Evolutionary conservation across 371 early-diverging fungal species (phyloP).

Genomic region (Mortierella sp.): DNA sequence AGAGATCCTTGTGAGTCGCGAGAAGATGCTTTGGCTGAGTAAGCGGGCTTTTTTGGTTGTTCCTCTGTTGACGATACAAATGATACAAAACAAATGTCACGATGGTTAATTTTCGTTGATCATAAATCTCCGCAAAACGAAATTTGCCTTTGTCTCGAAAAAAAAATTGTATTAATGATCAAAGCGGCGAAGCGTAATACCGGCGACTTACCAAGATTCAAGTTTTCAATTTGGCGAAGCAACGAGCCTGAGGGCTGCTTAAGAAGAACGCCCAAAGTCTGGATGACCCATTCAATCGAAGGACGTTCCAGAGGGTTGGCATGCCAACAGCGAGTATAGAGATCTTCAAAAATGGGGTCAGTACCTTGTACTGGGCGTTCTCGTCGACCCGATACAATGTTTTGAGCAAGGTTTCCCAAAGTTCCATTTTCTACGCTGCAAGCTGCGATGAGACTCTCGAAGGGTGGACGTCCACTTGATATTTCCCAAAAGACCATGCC

Average conservation of each 20-base stretch:
- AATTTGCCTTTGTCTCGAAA: neutral
- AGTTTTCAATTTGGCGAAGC: conserved; percentile 37
- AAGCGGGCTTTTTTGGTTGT: conserved; percentile 46
- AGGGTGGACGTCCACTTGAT: conserved; percentile 48
- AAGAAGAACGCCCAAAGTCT: conserved; percentile 46
- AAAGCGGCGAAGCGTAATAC: neutral
- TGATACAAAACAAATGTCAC: neutral
- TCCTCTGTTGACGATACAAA: conserved; percentile 19
- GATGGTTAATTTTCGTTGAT: neutral
- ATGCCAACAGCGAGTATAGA: conserved; percentile 55
- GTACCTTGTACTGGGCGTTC: conserved; percentile 43
- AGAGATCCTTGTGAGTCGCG: conserved; percentile 48
- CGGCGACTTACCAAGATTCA: conserved; percentile 39
- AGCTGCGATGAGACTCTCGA: conserved; percentile 32
- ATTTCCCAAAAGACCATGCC: conserved; percentile 58
- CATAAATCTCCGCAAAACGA: neutral
- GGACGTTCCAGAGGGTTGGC: conserved; percentile 51
- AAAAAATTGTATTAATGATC: too few species aligned
- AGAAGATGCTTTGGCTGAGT: conserved; percentile 49
- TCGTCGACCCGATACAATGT: conserved; percentile 43
- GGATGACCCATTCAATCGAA: conserved; percentile 49
- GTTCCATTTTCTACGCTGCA: conserved; percentile 30
- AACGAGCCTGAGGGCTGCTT: conserved; percentile 46
- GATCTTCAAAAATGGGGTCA: conserved; percentile 50
- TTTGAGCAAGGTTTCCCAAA: conserved; percentile 38